These are phyloP conservation scores for Penicillium coffeae DNA, from an alignment of 495 filamentous ascomycete genomes.

Conservation along the genomic window DNA sequence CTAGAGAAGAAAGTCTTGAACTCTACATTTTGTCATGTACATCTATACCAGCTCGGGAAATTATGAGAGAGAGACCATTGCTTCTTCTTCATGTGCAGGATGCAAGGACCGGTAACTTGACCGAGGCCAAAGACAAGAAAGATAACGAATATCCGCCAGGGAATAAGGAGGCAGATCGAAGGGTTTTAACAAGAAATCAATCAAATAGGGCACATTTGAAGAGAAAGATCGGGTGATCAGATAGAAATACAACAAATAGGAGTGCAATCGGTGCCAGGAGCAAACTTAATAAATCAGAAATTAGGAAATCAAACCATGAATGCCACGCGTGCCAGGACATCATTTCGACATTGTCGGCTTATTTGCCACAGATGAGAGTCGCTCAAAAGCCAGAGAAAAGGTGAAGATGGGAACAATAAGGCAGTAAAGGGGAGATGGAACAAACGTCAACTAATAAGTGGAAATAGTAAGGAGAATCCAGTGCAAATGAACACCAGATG, in stretches of 20 bases:
- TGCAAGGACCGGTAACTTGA: constrained; percentile 4
- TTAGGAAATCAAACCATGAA: constrained; percentile 17
- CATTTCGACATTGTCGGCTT: constrained; percentile 42
- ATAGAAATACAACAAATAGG: constrained; percentile 5
- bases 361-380: constrained; percentile 39
- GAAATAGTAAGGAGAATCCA: neutral
- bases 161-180: neutral
- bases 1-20: neutral
- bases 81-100: constrained; percentile 12
- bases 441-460: constrained; percentile 2
- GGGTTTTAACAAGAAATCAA: no score
- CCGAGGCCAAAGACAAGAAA: constrained; percentile 2
- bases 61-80: neutral
- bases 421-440: neutral
- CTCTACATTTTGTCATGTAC: neutral
- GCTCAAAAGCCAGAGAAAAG: constrained; percentile 28
- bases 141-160: constrained; percentile 12
- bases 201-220: neutral
- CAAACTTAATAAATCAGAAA: constrained; percentile 9
- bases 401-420: constrained; percentile 6
- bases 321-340: constrained; percentile 34
- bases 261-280: constrained; percentile 2
- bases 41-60: neutral
- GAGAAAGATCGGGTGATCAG: constrained; percentile 6
- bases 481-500: no score